Conservation (phyloP, 371 early-diverging fungal species). For the Rhizopus delemar region DNA sequence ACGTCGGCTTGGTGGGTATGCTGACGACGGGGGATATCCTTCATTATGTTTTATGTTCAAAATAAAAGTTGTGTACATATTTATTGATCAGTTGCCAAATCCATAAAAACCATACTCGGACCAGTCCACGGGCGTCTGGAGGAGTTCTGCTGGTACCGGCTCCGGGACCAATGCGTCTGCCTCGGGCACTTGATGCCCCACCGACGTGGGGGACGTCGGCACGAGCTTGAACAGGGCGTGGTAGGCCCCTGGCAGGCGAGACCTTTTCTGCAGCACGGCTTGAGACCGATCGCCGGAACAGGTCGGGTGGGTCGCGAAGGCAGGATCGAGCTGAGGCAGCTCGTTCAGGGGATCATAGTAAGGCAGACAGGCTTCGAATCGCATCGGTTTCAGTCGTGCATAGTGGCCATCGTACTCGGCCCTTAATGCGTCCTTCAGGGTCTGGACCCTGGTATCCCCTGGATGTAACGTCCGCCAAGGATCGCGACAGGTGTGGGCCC, state of each 20-base stretch:
- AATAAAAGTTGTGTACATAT: neutral
- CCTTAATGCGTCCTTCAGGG: constrained; percentile 35
- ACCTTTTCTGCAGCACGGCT: neutral
- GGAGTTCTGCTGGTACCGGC: constrained; percentile 32
- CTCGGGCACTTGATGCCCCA: constrained; percentile 24
- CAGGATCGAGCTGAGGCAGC: constrained; percentile 23
- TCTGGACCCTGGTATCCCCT: constrained; percentile 27
- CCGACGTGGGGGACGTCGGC: constrained; percentile 16
- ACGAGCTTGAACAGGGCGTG: constrained; percentile 28
- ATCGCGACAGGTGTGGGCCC: constrained; percentile 57
- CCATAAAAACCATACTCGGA: constrained; percentile 29
- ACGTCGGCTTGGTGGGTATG: constrained; percentile 15
- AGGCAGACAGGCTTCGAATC: constrained; percentile 33
- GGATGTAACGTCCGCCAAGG: constrained; percentile 62
- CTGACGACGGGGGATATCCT: constrained; percentile 13
- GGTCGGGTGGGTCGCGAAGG: constrained; percentile 14
- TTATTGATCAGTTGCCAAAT: constrained; percentile 23
- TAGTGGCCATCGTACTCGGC: constrained; percentile 40
- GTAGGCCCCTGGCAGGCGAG: constrained; percentile 8
- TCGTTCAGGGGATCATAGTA: constrained; percentile 34
- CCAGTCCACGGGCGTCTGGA: constrained; percentile 25
- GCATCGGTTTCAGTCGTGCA: constrained; percentile 29
- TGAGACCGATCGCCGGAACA: constrained; percentile 1
- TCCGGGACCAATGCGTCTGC: constrained; percentile 28
- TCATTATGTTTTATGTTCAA: constrained; percentile 1